Conservation (phyloP, 352 stramenopile species). For the Globisporangium cystogenes region DNA sequence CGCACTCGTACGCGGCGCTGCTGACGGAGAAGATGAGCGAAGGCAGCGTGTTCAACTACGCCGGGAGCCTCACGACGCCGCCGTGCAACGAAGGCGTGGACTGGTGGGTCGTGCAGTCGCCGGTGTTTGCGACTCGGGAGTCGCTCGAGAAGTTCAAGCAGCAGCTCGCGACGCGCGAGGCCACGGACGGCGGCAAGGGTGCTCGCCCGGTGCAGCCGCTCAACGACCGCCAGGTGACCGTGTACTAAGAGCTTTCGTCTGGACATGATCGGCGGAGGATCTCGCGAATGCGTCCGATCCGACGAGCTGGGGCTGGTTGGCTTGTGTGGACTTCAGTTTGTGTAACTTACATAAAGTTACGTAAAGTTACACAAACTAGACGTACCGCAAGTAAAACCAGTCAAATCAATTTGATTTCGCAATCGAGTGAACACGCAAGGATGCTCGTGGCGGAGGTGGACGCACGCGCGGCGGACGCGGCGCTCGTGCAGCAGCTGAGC, state of each 20-base stretch:
- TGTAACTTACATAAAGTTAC: too few species aligned
- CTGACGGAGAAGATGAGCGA: constrained; percentile 10
- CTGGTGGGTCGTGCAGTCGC: constrained; percentile 52
- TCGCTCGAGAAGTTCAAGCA: constrained; percentile 13
- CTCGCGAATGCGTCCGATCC: too few species aligned
- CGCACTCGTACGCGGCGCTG: constrained; percentile 12
- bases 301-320: too few species aligned
- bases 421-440: background rate
- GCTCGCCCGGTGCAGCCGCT: constrained; percentile 13
- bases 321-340: too few species aligned
- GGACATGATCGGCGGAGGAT: background rate
- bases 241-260: constrained; percentile 5
- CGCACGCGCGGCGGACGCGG: constrained; percentile 2
- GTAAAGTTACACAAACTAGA: too few species aligned
- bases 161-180: constrained; percentile 10
- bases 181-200: constrained; percentile 10
- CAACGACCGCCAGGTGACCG: constrained; percentile 7
- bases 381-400: too few species aligned
- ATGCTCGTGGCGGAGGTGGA: constrained; percentile 27
- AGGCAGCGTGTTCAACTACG: constrained; percentile 55
- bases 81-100: constrained; percentile 44
- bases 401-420: background rate
- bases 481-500: constrained; percentile 35
- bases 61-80: constrained; percentile 58
- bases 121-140: constrained; percentile 2